These are phyloP conservation scores for Ceratobasidium sp. DNA, from an alignment of 1,284 basidiomycete species.

Conservation along the genomic window DNA sequence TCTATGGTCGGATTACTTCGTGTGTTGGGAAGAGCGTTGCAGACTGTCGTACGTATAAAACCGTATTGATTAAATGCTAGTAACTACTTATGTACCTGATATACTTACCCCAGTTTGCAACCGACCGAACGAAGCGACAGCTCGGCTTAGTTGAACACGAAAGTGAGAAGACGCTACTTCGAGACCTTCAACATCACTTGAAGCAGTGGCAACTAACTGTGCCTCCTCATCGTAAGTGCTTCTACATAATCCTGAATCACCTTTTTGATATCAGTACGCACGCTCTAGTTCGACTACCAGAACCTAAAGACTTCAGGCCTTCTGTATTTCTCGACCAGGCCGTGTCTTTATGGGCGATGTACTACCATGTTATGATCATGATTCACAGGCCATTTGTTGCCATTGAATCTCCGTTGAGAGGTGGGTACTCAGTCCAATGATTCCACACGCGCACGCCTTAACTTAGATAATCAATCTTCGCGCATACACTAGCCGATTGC, in stretches of 20 bases:
- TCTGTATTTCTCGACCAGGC: conserved; percentile 26
- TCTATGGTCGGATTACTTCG: conserved; percentile 17
- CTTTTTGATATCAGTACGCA: too few species aligned
- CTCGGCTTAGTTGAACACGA: conserved; percentile 22
- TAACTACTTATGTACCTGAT: neutral
- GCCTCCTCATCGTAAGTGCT: conserved; percentile 22
- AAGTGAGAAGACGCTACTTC: conserved; percentile 7
- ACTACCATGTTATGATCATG: conserved; percentile 26
- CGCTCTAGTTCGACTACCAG: neutral
- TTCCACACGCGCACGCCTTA: neutral
- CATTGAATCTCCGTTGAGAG: conserved; percentile 14
- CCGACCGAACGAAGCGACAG: conserved; percentile 33
- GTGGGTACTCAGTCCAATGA: conserved; percentile 9
- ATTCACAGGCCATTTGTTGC: conserved; percentile 40
- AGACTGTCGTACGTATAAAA: conserved; percentile 16
- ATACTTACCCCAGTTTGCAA: conserved; percentile 17
- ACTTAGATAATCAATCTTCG: neutral
- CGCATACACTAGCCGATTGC: conserved; percentile 8
- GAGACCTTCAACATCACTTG: conserved; percentile 17
- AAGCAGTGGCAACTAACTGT: conserved; percentile 23
- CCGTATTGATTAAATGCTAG: too few species aligned
- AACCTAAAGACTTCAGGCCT: neutral
- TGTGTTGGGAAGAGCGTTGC: conserved; percentile 15
- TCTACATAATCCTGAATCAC: neutral
- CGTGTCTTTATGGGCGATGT: conserved; percentile 22